Conservation (phyloP, 2,329 filamentous ascomycete genomes). For the Exophiala aquamarina region DNA sequence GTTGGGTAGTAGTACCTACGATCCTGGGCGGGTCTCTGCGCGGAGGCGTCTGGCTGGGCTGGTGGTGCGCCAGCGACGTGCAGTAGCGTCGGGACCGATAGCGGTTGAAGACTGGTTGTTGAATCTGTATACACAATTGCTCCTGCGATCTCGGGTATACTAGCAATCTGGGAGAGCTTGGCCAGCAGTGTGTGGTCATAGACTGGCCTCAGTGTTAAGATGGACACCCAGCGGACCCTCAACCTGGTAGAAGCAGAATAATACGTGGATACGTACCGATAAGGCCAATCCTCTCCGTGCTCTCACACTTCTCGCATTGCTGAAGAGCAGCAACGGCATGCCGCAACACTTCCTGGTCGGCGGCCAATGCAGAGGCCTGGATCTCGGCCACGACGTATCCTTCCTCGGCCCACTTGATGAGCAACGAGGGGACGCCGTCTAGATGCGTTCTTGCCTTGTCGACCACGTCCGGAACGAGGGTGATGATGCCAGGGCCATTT, state of each 20-base stretch:
- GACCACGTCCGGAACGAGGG: constrained; percentile 35
- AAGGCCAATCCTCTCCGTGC: constrained; percentile 30
- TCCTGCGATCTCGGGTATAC: too few species aligned
- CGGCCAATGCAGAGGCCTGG: constrained; percentile 18
- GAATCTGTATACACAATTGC: too few species aligned
- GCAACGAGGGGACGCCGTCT: constrained; percentile 53
- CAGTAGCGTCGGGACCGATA: neutral
- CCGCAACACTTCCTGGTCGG: constrained; percentile 19
- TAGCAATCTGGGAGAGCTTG: too few species aligned
- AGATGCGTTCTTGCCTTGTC: constrained; percentile 28
- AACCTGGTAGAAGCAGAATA: neutral
- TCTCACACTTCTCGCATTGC: constrained; percentile 30
- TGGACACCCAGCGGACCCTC: too few species aligned
- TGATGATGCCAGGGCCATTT: constrained; percentile 49
- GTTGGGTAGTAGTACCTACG: constrained; percentile 46
- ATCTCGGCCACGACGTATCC: constrained; percentile 64
- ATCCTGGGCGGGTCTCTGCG: constrained; percentile 24
- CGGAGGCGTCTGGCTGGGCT: neutral
- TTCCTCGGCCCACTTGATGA: constrained; percentile 71
- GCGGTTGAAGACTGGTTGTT: constrained; percentile 6
- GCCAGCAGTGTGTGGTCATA: too few species aligned
- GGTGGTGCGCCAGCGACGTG: neutral
- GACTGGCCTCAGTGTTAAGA: too few species aligned
- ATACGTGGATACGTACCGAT: constrained; percentile 32
- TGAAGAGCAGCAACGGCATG: constrained; percentile 27